A percentile compares a stretch with the other conserved stretches of the same genome.
Conservation (phyloP, 192 early-diverging fungal species). For the Coemansia sp. region DNA sequence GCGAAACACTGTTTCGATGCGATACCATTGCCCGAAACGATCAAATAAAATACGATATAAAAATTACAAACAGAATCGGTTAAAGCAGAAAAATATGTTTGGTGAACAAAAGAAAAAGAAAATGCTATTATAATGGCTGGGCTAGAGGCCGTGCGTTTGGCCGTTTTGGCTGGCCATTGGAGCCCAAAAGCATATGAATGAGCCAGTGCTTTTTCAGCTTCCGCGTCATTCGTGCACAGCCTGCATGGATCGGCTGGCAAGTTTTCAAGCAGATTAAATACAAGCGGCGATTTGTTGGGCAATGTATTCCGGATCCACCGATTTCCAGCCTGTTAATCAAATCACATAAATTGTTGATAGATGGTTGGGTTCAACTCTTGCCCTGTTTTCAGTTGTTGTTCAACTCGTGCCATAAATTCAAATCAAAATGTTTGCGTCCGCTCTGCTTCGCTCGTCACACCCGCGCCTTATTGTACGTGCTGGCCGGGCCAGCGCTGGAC, state of each 20-base stretch:
- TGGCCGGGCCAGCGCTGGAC: neutral
- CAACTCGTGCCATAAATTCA: neutral
- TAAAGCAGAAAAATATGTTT: neutral
- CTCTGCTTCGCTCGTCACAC: constrained; percentile 10
- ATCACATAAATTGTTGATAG: no score
- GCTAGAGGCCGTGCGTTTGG: no score
- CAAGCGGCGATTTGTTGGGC: no score
- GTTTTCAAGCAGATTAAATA: no score
- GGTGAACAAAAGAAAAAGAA: neutral
- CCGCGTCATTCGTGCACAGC: constrained; percentile 1
- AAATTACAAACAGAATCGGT: neutral
- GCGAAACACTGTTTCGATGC: neutral
- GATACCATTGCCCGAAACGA: neutral
- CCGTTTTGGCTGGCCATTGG: no score
- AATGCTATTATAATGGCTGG: no score
- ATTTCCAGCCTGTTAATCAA: no score
- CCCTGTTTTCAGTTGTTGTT: neutral
- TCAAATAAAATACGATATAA: neutral
- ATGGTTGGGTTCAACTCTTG: no score
- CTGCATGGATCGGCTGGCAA: constrained; percentile 1
- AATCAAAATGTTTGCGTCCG: neutral
- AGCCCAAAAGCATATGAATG: no score
- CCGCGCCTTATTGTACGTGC: neutral
- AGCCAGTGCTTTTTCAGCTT: neutral
- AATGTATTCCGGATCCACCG: no score